phyloP scores from a whole-genome alignment of 345 rosid species.

The Aquilaria sinensis region DNA sequence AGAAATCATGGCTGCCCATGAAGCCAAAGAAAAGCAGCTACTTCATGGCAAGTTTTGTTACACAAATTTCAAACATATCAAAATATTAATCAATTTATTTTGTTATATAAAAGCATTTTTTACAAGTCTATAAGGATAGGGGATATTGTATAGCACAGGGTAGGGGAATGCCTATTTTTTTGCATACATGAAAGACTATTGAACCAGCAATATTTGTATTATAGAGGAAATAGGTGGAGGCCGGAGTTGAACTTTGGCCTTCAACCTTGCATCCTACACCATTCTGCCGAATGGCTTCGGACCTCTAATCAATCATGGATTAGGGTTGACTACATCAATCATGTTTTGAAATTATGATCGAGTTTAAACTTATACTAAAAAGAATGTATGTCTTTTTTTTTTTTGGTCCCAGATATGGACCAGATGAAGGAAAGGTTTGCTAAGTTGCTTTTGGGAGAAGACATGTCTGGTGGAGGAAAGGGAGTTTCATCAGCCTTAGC shows the following conservation, averaged over 20 bases:
- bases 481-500: constrained; percentile 43
- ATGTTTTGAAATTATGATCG: not conserved
- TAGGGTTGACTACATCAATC: not conserved
- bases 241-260: too few species aligned
- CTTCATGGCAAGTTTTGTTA: constrained; percentile 17
- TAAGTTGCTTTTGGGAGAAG: constrained; percentile 37
- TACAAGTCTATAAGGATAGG: too few species aligned
- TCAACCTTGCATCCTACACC: too few species aligned
- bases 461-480: constrained; percentile 44
- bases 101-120: not conserved
- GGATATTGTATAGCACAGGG: too few species aligned
- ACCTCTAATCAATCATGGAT: too few species aligned
- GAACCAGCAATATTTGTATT: too few species aligned
- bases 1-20: constrained; percentile 12
- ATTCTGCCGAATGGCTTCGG: too few species aligned
- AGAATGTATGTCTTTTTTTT: not conserved
- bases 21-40: constrained; percentile 34
- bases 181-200: too few species aligned
- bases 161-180: too few species aligned
- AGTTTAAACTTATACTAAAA: not conserved
- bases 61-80: not conserved
- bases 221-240: too few species aligned
- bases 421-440: constrained; percentile 37
- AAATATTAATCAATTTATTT: not conserved
- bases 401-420: constrained; percentile 26